A percentile compares a stretch with the other conserved stretches of the same genome.
Evolutionary conservation across 371 early-diverging fungal species (phyloP).

Genomic region (Parasitella parasitica): DNA sequence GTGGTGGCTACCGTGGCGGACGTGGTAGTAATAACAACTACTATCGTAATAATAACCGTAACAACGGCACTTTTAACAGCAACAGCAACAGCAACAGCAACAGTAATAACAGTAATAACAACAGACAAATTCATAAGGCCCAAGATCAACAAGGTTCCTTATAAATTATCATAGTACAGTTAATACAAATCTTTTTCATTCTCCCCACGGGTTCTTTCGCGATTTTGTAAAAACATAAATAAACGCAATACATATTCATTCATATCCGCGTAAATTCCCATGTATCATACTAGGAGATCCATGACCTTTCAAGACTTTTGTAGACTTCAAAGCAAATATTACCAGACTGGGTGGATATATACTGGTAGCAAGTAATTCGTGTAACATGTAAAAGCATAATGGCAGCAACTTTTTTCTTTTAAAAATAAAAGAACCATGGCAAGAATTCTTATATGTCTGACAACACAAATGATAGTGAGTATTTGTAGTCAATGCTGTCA

Average conservation of each 20-base stretch:
- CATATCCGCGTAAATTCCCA: neutral
- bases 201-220: neutral
- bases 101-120: slow-evolving; percentile 18
- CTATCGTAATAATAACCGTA: slow-evolving; percentile 38
- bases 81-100: slow-evolving; percentile 29
- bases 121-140: slow-evolving; percentile 9
- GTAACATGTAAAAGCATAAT: too few species aligned
- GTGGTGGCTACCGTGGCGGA: slow-evolving; percentile 52
- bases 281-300: too few species aligned
- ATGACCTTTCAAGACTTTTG: too few species aligned
- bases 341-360: too few species aligned
- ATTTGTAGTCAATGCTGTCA: too few species aligned
- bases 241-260: neutral
- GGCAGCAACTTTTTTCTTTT: too few species aligned
- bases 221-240: neutral
- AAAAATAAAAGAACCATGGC: too few species aligned
- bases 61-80: slow-evolving; percentile 27
- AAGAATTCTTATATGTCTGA: too few species aligned
- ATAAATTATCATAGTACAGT: neutral
- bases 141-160: slow-evolving; percentile 3
- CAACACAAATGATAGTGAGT: too few species aligned
- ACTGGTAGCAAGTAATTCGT: too few species aligned
- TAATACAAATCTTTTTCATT: neutral
- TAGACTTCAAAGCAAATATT: too few species aligned
- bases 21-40: slow-evolving; percentile 26